Conservation (phyloP, 164 flowering plant species). For the Vitis amurensis region DNA sequence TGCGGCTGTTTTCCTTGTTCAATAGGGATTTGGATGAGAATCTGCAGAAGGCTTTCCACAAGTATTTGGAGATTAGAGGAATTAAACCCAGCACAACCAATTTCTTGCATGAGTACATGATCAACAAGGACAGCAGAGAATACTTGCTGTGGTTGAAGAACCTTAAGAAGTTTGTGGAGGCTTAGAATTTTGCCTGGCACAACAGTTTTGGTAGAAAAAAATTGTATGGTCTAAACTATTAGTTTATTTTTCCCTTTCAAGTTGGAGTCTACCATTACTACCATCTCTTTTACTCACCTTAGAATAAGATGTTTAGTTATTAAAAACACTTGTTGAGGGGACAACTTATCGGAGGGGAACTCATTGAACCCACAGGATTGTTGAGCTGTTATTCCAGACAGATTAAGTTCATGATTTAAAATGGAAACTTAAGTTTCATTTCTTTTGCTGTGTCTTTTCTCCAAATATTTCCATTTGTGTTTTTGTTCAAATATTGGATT, state of each 20-base stretch:
- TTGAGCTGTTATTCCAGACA: too few relatives aligned
- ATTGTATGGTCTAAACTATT: background rate
- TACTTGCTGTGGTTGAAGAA: conserved; percentile 79
- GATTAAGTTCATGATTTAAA: too few relatives aligned
- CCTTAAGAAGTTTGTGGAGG: conserved; percentile 67
- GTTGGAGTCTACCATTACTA: background rate
- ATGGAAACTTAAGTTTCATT: too few relatives aligned
- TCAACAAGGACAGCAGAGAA: conserved; percentile 77
- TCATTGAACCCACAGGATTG: too few relatives aligned
- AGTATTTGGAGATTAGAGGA: conserved; percentile 87
- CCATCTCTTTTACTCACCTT: background rate
- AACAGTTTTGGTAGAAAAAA: conserved; percentile 1
- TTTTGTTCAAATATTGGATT: too few relatives aligned
- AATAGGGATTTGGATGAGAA: conserved; percentile 95
- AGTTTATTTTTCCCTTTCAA: background rate
- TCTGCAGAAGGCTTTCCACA: conserved; percentile 81
- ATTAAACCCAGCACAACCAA: conserved; percentile 76
- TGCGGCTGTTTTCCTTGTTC: background rate
- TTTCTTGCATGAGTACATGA: conserved; percentile 89
- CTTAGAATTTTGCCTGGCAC: conserved; percentile 20
- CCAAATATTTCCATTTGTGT: too few relatives aligned
- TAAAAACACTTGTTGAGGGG: too few relatives aligned
- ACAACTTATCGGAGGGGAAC: too few relatives aligned
- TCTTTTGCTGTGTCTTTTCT: too few relatives aligned
- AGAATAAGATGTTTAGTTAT: too few relatives aligned